phyloP scores from a whole-genome alignment of 805 yeast genomes.

The Kodamaea kakaduensis region DNA sequence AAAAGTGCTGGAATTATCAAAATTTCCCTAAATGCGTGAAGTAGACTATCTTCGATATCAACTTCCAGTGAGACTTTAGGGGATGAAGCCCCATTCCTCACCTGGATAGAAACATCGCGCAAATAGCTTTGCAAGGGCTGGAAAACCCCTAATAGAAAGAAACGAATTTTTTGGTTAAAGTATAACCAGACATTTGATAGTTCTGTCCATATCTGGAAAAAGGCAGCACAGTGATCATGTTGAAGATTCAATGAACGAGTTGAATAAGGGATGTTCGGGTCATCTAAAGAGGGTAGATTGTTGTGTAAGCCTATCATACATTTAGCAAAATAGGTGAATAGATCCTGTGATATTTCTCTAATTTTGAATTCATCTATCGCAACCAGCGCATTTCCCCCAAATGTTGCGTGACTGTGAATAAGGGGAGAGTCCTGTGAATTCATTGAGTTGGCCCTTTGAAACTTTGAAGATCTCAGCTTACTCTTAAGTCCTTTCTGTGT shows the following conservation, averaged over 20 bases:
- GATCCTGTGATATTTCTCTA: constrained; percentile 29
- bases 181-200: constrained; percentile 25
- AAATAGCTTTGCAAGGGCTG: constrained; percentile 22
- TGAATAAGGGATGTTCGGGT: constrained; percentile 4
- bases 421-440: constrained; percentile 8
- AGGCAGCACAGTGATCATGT: neutral
- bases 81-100: constrained; percentile 3
- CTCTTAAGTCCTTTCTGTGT: constrained; percentile 6
- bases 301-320: constrained; percentile 21
- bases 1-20: constrained; percentile 24
- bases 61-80: constrained; percentile 11
- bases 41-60: constrained; percentile 25
- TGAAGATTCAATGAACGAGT: constrained; percentile 6
- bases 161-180: constrained; percentile 26
- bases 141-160: constrained; percentile 21
- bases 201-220: constrained; percentile 19
- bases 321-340: constrained; percentile 22
- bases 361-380: constrained; percentile 21
- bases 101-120: constrained; percentile 13
- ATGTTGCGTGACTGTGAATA: constrained; percentile 6
- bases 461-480: constrained; percentile 9
- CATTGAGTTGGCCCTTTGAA: constrained; percentile 12
- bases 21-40: constrained; percentile 27
- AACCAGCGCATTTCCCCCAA: neutral
- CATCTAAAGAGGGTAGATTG: constrained; percentile 15